Percentiles rank a stretch among this genome's conserved stretches.
Conservation (phyloP, 148 eudicot genomes). For the Amaranthus hypochondriacus region DNA sequence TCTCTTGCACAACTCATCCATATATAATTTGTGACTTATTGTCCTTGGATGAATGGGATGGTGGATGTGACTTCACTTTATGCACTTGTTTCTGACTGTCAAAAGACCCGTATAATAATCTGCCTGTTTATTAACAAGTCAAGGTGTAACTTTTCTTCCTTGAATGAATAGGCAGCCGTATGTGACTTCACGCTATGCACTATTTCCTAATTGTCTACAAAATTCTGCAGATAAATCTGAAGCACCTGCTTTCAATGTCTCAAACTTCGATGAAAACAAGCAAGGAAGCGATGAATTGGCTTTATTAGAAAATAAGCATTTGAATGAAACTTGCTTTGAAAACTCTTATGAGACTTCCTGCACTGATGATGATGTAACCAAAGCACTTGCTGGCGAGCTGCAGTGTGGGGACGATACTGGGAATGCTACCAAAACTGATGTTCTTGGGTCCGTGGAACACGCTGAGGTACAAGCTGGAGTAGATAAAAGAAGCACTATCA, state of each 20-base stretch:
- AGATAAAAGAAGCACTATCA: not conserved
- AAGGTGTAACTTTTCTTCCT: not conserved
- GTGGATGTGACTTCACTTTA: not conserved
- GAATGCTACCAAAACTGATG: constrained; percentile 6
- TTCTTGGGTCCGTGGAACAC: constrained; percentile 15
- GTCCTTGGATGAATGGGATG: constrained; percentile 3
- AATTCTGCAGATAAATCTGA: constrained; percentile 46
- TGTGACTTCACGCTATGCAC: not conserved
- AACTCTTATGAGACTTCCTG: constrained; percentile 26
- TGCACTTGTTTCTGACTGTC: constrained; percentile 7
- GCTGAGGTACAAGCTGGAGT: constrained; percentile 19
- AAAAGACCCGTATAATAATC: not conserved
- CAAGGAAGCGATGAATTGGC: constrained; percentile 14
- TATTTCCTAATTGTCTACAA: constrained; percentile 5
- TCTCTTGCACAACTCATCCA: not conserved
- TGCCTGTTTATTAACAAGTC: not conserved
- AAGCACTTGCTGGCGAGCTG: constrained; percentile 17
- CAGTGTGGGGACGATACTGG: constrained; percentile 16
- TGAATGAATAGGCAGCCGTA: not conserved
- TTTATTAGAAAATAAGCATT: constrained; percentile 16
- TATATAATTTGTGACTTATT: not conserved
- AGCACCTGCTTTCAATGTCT: constrained; percentile 30
- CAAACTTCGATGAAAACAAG: constrained; percentile 50
- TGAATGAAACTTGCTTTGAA: constrained; percentile 22
- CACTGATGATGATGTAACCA: constrained; percentile 18